Percentiles rank a stretch among this genome's conserved stretches.
phyloP scores from a whole-genome alignment of 1,284 basidiomycete genomes.

The Salmacisia buchloeana region DNA sequence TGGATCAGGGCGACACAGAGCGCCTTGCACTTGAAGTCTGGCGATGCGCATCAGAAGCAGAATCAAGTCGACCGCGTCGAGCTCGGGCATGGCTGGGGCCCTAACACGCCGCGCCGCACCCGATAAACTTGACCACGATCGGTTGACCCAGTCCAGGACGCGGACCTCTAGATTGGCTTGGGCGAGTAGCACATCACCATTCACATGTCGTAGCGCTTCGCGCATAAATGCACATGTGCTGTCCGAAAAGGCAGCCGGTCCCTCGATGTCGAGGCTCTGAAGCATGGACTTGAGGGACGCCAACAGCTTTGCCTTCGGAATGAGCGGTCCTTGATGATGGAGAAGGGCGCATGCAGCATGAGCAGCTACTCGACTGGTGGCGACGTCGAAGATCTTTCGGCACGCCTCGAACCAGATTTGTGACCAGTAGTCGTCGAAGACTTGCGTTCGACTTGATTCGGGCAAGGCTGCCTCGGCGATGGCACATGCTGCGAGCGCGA shows the following conservation, averaged over 20 bases:
- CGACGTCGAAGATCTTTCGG: constrained; percentile 63
- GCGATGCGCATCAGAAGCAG: constrained; percentile 19
- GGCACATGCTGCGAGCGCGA: constrained; percentile 69
- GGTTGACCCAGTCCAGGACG: constrained; percentile 72
- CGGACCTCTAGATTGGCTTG: constrained; percentile 75
- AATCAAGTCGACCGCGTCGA: constrained; percentile 12
- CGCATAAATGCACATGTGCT: constrained; percentile 75
- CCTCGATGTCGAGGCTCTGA: constrained; percentile 77
- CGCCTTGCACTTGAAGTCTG: constrained; percentile 15
- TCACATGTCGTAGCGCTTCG: constrained; percentile 63
- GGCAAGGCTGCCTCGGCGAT: constrained; percentile 51
- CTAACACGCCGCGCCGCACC: constrained; percentile 32
- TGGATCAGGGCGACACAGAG: constrained; percentile 18
- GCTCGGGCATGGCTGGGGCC: neutral
- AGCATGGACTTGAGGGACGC: constrained; percentile 69
- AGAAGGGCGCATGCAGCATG: constrained; percentile 64
- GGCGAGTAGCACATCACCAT: constrained; percentile 72
- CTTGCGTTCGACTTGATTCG: neutral
- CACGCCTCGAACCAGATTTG: constrained; percentile 74
- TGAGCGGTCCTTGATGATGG: constrained; percentile 45
- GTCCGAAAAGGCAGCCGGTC: constrained; percentile 74
- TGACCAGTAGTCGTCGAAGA: constrained; percentile 59
- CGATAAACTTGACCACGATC: constrained; percentile 63
- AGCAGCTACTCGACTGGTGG: constrained; percentile 59
- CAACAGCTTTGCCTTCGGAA: constrained; percentile 61